Evolutionary conservation across 108 stramenopile genomes (phyloP).

Genomic region (Skeletonema grethae): DNA sequence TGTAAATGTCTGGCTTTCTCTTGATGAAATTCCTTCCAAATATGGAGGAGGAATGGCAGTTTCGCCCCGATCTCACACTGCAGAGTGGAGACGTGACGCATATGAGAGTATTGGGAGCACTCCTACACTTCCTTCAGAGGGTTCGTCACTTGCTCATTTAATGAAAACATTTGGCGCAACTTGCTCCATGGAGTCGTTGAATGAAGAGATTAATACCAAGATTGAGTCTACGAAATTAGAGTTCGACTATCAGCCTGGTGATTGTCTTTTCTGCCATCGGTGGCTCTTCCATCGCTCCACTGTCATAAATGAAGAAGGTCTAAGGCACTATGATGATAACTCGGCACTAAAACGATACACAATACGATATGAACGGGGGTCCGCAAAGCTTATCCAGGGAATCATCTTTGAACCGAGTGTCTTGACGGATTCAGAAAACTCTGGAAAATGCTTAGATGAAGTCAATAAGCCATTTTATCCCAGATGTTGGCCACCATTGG

Average conservation of each 20-base stretch:
- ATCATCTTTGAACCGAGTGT: slow-evolving; percentile 16
- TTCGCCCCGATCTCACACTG: slow-evolving; percentile 21
- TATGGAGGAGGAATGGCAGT: slow-evolving; percentile 38
- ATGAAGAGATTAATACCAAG: slow-evolving; percentile 14
- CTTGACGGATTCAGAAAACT: slow-evolving; percentile 19
- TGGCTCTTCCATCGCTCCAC: slow-evolving; percentile 42
- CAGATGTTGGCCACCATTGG: slow-evolving; percentile 12
- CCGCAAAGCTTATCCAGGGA: slow-evolving; percentile 29
- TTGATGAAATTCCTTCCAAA: slow-evolving; percentile 32
- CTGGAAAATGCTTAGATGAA: slow-evolving; percentile 29
- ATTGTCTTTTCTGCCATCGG: slow-evolving; percentile 33
- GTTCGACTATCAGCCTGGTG: slow-evolving; percentile 30
- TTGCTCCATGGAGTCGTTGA: slow-evolving; percentile 11
- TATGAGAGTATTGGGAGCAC: slow-evolving; percentile 22
- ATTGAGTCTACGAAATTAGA: slow-evolving; percentile 19
- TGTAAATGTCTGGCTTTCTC: slow-evolving; percentile 45
- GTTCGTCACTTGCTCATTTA: not conserved
- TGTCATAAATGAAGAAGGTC: slow-evolving; percentile 19
- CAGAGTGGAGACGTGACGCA: slow-evolving; percentile 13
- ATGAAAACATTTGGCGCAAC: not conserved
- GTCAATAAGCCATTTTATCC: slow-evolving; percentile 25
- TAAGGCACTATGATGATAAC: slow-evolving; percentile 7
- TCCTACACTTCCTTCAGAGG: slow-evolving; percentile 22
- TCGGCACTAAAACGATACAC: slow-evolving; percentile 32
- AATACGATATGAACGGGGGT: slow-evolving; percentile 41